Conservation (phyloP, 139 green algal genomes). For the Chlorokybus atmophyticus region DNA sequence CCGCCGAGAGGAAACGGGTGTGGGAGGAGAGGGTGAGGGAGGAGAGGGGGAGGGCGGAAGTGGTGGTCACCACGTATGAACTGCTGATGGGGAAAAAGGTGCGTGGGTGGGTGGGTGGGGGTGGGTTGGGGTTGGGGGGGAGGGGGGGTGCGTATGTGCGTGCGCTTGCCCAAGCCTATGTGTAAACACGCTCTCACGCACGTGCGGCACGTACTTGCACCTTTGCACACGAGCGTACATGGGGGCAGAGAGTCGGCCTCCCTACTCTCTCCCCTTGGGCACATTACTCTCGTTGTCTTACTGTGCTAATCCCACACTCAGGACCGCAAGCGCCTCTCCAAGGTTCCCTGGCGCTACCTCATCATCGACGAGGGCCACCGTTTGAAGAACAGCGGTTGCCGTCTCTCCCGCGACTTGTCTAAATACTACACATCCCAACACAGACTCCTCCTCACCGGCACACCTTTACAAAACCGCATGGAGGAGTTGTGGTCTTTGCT, state of each 20-base stretch:
- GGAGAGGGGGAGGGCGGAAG: background rate
- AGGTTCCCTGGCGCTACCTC: conserved; percentile 27
- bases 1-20: conserved; percentile 9
- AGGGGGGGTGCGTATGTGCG: no score
- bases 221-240: no score
- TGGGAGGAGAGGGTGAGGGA: background rate
- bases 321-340: conserved; percentile 20
- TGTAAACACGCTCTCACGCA: no score
- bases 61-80: conserved; percentile 35
- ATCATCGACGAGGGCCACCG: conserved; percentile 59
- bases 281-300: no score
- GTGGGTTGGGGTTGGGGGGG: no score
- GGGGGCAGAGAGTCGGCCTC: no score
- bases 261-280: no score
- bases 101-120: no score
- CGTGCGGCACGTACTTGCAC: no score
- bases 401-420: conserved; percentile 59
- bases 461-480: conserved; percentile 79
- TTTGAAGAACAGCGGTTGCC: conserved; percentile 52
- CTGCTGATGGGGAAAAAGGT: conserved; percentile 30
- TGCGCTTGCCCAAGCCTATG: no score
- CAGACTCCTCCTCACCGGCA: conserved; percentile 58
- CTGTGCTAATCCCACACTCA: no score
- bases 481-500: conserved; percentile 77
- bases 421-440: conserved; percentile 34